Evolutionary conservation across 371 early-diverging fungal species (phyloP), one percentile per base, ranked within the genome.

Genomic region (Mucor indicus): DNA sequence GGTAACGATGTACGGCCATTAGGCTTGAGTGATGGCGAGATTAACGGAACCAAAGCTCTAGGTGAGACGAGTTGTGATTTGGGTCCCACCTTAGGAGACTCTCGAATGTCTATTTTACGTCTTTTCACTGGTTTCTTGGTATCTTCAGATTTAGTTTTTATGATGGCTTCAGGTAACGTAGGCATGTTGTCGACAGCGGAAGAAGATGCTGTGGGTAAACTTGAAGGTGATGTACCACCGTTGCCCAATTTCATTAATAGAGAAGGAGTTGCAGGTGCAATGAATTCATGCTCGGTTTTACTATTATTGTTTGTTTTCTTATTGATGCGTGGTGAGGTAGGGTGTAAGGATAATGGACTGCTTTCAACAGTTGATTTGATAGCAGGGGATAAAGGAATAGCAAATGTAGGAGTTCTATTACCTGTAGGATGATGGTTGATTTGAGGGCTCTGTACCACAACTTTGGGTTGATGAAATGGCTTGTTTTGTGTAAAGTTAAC

Each of bases 201-300:
- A 27, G 49, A 30, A 25, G 53, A 23, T 17, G 31, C 17, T 6
- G 41, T 32, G 7, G 50, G 44, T 25, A 37, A 29, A 15, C 20
- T 9, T 12, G 12, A 8, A 10, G 47, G 17, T n/a, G 39, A 48
- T 12, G 30, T 30, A 4, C 53, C 51, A 6, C 75, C 77, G 2
- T 67, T 60, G 16, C 80, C 79, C 7, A 86, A 36, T 33, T 80
- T 79, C 85, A 85, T 85, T 15, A 86, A 48, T 6, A 82, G 68
- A 1, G 80, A 79, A 3, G 86, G 86, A 0, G 85, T 89, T 10
- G 82, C 82, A 57, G 60, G 40, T 39, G 68, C 60, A 41, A 50
- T 56, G 46, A 71, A 42, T 40, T 38, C 1, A 27, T 39, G n/a
- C 19, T 43, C 48, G 23, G 21, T 29, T 33, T 38, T 30, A 40